Conservation (phyloP, 768 basidiomycete species). For the Lentinula aciculospora region DNA sequence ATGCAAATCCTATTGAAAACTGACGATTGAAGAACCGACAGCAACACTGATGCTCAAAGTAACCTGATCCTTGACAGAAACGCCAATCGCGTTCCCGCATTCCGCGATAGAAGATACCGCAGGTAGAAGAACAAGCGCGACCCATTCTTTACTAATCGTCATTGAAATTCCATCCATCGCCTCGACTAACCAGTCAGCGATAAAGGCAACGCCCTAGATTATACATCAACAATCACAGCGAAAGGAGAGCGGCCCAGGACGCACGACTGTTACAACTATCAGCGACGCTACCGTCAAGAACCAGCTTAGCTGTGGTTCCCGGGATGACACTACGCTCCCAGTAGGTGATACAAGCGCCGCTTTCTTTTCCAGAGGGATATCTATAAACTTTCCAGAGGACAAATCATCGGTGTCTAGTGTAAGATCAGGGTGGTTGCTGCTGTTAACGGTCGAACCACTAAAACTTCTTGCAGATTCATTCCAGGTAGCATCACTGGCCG, state of each 20-base stretch:
- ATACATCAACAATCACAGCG: neutral
- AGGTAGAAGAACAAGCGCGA: slow-evolving; percentile 84
- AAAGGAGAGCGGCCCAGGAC: slow-evolving; percentile 19
- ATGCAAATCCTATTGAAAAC: slow-evolving; percentile 17
- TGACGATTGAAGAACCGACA: slow-evolving; percentile 70
- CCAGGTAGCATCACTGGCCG: neutral
- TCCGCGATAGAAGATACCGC: slow-evolving; percentile 81
- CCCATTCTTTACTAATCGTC: slow-evolving; percentile 79
- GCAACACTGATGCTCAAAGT: slow-evolving; percentile 82
- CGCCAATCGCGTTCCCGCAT: slow-evolving; percentile 84
- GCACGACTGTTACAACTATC: slow-evolving; percentile 55
- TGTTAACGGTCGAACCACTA: slow-evolving; percentile 1
- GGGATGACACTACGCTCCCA: slow-evolving; percentile 13
- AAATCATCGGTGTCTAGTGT: slow-evolving; percentile 1
- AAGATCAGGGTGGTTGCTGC: slow-evolving; percentile 4
- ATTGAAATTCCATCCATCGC: slow-evolving; percentile 76
- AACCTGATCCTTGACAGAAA: slow-evolving; percentile 81
- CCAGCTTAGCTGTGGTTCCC: slow-evolving; percentile 55
- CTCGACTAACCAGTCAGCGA: slow-evolving; percentile 68
- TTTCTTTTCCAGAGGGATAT: neutral
- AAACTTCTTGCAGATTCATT: slow-evolving; percentile 1
- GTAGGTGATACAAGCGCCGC: neutral
- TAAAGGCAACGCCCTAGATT: slow-evolving; percentile 45
- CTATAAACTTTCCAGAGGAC: neutral
- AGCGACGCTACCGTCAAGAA: slow-evolving; percentile 51